phyloP scores from a whole-genome alignment of 345 rosid genomes.

The Viola odorata region DNA sequence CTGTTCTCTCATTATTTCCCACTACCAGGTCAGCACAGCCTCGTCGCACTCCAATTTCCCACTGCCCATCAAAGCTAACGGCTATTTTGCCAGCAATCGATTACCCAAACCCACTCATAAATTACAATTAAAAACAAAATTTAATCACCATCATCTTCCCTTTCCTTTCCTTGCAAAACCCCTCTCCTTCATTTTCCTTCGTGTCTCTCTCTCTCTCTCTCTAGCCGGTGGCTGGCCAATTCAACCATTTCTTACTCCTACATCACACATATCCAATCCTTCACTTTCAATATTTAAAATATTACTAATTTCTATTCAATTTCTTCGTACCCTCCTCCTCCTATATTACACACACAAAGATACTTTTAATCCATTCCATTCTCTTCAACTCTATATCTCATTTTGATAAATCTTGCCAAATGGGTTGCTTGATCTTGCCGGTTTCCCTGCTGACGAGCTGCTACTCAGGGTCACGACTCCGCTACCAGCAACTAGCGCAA shows the following conservation, averaged over 20 bases:
- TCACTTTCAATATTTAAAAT: conserved; percentile 6
- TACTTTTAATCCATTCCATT: not conserved
- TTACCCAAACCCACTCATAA: not conserved
- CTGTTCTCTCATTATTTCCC: not conserved
- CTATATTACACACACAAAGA: not conserved
- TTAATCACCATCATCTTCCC: not conserved
- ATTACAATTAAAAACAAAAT: not conserved
- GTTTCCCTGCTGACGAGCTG: conserved; percentile 39
- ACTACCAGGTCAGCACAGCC: not conserved
- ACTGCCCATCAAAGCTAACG: conserved; percentile 3
- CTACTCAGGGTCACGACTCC: conserved; percentile 26
- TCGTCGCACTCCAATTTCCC: not conserved
- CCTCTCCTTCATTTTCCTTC: not conserved
- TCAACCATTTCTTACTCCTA: conserved; percentile 15
- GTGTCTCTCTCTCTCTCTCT: not conserved
- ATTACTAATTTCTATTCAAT: not conserved
- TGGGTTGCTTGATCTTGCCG: conserved; percentile 68
- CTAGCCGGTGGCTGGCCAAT: conserved; percentile 38
- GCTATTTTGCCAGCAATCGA: conserved; percentile 4
- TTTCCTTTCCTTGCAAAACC: conserved; percentile 20
- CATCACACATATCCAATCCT: not conserved
- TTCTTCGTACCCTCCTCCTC: not conserved
- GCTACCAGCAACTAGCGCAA: conserved; percentile 36
- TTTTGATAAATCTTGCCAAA: not conserved
- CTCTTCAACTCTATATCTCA: not conserved